Base-by-base conservation (phyloP, 179 eudicot genomes). In the Vitellaria paradoxa region DNA sequence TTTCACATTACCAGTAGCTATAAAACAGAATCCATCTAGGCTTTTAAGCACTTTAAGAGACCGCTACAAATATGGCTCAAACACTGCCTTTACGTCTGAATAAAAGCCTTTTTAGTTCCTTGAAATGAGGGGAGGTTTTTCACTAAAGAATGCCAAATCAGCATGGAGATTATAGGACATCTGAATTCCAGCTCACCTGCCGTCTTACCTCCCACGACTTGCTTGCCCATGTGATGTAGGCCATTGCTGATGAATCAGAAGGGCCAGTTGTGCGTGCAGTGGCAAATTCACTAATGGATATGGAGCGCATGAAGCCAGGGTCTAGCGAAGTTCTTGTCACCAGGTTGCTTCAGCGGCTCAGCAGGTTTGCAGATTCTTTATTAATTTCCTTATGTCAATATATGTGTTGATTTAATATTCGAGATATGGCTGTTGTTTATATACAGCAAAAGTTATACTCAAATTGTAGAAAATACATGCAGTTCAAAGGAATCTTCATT, bases 231-330 rank as follows among this genome's bases (percentile, higher is more conserved):
- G 37, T 30, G 37, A 30, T 60, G 74, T 77, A 94, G 98, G 93
- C 86, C 55, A 57, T 82, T 78, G 80, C 77, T 74, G 96, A 89
- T 76, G 92, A 87, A 78, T 77, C 89, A 68, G 91, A 88, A 77
- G 91, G 93, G 46, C 82, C 86, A 76, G 72, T 83, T 80, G 79
- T 82, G 68, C 87, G 82, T 81, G 74, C 83, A 18, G 86, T 91
- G 66, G 81, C 80, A 50, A 92, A 86, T 82, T 85, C 93, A 9
- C 87, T 94, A 55, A 84, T 86, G 74, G 97, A 92, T 80, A 89
- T 94, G 96, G 98, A 94, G 83, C 87, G 88, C 55, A 45, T 72
- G 66, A 92, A 86, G 87, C 94, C 96, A 2, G 97, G 98, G 20
- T 92, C 93, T 72, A 84, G 85, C 72, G 94, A 91, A 85, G 82